These are phyloP conservation scores for Coniophora puteana DNA, from an alignment of 1,284 basidiomycete species.

Conservation along the genomic window DNA sequence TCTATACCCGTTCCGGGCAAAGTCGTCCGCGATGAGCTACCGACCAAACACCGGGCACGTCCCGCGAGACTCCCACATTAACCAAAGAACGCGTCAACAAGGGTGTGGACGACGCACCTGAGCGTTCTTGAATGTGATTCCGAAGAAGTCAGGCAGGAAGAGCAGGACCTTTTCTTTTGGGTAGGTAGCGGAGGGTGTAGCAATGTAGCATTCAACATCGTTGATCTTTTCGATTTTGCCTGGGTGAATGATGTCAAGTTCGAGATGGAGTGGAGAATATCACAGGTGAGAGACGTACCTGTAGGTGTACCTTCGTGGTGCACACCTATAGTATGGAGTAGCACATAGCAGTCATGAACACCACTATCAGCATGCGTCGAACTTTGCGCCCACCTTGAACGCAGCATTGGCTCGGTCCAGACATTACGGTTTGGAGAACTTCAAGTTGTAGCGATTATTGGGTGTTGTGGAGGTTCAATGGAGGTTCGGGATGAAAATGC, in stretches of 20 bases:
- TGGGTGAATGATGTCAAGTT: conserved; percentile 15
- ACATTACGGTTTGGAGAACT: too few species aligned
- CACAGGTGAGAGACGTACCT: conserved; percentile 7
- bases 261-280: conserved; percentile 1
- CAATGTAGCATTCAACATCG: conserved; percentile 47
- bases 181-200: conserved; percentile 40
- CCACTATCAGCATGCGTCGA: too few species aligned
- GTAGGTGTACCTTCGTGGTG: conserved; percentile 21
- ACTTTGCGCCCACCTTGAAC: too few species aligned
- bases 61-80: too few species aligned
- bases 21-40: conserved; percentile 46
- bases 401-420: too few species aligned
- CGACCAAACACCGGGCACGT: background rate
- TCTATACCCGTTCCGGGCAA: conserved; percentile 48
- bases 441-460: too few species aligned
- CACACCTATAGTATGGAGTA: too few species aligned
- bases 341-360: too few species aligned
- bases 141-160: conserved; percentile 50
- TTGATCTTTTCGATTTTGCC: conserved; percentile 42
- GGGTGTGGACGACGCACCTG: conserved; percentile 20
- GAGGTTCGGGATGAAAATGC: too few species aligned
- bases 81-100: conserved; percentile 13
- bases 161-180: conserved; percentile 51
- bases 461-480: too few species aligned
- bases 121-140: conserved; percentile 42